Conservation (phyloP, 345 rosid genomes). For the Salix exigua region DNA sequence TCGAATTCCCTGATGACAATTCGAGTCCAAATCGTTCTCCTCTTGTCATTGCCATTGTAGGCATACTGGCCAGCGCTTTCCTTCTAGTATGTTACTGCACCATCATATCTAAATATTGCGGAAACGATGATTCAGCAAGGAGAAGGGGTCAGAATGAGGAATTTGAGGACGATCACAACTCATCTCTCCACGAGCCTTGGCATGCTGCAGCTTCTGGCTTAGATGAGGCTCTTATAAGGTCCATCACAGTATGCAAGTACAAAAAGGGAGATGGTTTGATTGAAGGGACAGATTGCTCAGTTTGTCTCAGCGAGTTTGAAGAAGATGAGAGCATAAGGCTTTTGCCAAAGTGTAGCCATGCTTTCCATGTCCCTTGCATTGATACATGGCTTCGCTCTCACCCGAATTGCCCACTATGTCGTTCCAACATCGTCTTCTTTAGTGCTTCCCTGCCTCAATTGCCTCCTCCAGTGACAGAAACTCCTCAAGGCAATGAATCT, state of each 20-base stretch:
- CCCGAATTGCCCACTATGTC: constrained; percentile 85
- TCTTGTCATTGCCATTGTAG: constrained; percentile 72
- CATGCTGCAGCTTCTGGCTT: constrained; percentile 43
- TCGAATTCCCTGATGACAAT: constrained; percentile 30
- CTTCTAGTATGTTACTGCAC: constrained; percentile 74
- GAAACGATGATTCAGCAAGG: constrained; percentile 27
- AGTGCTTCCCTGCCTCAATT: constrained; percentile 26
- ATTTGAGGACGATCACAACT: constrained; percentile 35
- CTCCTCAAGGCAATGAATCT: constrained; percentile 24
- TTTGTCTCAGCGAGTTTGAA: constrained; percentile 80
- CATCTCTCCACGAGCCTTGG: constrained; percentile 61
- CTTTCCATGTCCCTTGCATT: constrained; percentile 76
- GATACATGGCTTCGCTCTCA: constrained; percentile 89
- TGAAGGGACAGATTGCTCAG: constrained; percentile 73
- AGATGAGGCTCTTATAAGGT: constrained; percentile 67
- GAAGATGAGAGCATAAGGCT: constrained; percentile 75
- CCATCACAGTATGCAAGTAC: constrained; percentile 63
- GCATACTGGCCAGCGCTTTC: constrained; percentile 69
- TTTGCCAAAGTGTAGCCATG: constrained; percentile 81
- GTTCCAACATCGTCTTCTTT: constrained; percentile 50
- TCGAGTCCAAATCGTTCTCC: constrained; percentile 69
- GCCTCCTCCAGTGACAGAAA: constrained; percentile 28
- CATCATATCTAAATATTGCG: constrained; percentile 67
- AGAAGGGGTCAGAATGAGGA: constrained; percentile 25
- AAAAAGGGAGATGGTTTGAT: constrained; percentile 48